Conservation (phyloP, 225 moss, liverwort and hornwort genomes). For the Straminergon stramineum region DNA sequence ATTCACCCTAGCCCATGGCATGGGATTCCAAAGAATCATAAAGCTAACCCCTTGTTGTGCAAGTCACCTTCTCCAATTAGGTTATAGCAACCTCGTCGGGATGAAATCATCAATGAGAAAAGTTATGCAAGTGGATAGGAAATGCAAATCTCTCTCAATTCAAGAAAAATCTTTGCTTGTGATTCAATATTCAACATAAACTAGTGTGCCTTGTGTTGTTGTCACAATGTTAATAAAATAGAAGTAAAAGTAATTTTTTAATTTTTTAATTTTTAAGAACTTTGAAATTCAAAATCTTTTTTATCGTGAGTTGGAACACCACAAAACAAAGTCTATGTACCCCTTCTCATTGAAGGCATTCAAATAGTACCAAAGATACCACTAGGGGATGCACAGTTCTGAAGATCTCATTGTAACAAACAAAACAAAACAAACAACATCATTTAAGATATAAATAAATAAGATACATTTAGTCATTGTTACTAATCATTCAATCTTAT, state of each 20-base stretch:
- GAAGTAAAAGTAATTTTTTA: no score
- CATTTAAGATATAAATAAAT: no score
- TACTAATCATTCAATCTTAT: neutral
- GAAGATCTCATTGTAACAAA: no score
- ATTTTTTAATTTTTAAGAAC: no score
- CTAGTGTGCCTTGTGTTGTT: no score
- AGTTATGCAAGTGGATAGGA: neutral
- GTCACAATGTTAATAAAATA: no score
- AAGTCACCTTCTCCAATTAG: neutral
- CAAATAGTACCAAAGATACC: rapidly evolving
- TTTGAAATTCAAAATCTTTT: no score
- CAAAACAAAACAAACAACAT: no score
- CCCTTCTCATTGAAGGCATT: no score
- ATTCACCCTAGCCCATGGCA: no score
- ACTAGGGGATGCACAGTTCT: rapidly evolving
- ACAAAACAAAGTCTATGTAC: no score
- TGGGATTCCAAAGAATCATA: neutral
- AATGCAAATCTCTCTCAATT: neutral
- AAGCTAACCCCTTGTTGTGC: neutral
- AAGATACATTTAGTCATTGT: neutral
- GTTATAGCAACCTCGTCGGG: neutral
- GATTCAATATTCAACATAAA: neutral
- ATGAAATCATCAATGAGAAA: neutral
- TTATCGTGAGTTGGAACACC: rapidly evolving
- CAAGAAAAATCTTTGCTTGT: neutral